Percentiles rank a stretch among this genome's conserved stretches.
phyloP scores from a whole-genome alignment of 345 rosid species.

The Boechera stricta region DNA sequence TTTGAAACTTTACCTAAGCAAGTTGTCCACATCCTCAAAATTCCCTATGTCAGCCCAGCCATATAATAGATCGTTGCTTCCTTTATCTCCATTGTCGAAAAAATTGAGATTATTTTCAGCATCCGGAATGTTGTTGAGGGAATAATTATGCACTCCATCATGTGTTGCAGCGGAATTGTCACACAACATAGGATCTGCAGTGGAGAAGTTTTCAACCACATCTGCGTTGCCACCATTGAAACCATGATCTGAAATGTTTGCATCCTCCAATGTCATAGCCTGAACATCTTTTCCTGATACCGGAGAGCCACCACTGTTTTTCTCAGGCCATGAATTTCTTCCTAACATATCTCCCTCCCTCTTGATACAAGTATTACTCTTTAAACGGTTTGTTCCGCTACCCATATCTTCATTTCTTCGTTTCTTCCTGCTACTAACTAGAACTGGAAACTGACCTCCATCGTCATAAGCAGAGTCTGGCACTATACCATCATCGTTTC shows the following conservation, averaged over 20 bases:
- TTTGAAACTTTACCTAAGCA: constrained; percentile 68
- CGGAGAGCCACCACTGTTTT: constrained; percentile 52
- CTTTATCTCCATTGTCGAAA: constrained; percentile 67
- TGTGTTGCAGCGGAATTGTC: constrained; percentile 50
- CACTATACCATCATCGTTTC: constrained; percentile 74
- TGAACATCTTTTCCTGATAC: constrained; percentile 52
- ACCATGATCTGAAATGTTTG: constrained; percentile 52
- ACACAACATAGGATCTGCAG: constrained; percentile 51
- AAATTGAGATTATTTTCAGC: constrained; percentile 62
- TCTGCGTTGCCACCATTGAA: constrained; percentile 47
- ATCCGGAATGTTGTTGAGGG: constrained; percentile 58
- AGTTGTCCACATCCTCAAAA: constrained; percentile 91
- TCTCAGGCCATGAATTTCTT: constrained; percentile 57
- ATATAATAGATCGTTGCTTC: constrained; percentile 65
- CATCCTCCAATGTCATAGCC: constrained; percentile 49
- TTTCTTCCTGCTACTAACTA: constrained; percentile 54
- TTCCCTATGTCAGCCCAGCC: constrained; percentile 87
- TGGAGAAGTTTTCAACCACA: constrained; percentile 46
- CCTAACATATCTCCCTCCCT: constrained; percentile 58
- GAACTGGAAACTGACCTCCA: constrained; percentile 49
- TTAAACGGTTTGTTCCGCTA: constrained; percentile 31
- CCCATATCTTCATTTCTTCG: constrained; percentile 51
- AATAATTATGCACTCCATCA: constrained; percentile 51
- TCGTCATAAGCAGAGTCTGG: constrained; percentile 55
- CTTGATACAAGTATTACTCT: constrained; percentile 44